Percentiles rank a stretch among this genome's conserved stretches.
Evolutionary conservation across 2,329 filamentous ascomycete species (phyloP).

Genomic region (Neofusicoccum umdonicola): DNA sequence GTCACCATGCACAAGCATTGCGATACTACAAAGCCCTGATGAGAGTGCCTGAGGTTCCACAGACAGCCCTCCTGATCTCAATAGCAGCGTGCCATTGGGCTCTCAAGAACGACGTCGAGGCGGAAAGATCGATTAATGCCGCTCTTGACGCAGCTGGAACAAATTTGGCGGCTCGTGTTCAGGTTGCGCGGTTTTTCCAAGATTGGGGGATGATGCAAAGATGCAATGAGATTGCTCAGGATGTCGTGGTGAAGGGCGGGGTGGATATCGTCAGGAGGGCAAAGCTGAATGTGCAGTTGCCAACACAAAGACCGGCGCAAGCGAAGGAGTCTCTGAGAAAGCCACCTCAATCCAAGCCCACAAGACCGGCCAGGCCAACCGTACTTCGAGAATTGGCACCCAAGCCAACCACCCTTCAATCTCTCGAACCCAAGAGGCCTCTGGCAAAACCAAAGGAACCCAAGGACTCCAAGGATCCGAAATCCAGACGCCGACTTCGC

Average conservation of each 20-base stretch:
- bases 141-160: conserved; percentile 70
- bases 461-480: conserved; percentile 2
- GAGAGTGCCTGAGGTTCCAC: conserved; percentile 44
- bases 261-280: conserved; percentile 45
- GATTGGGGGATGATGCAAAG: conserved; percentile 60
- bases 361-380: not conserved
- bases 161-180: conserved; percentile 72
- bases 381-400: conserved; percentile 1
- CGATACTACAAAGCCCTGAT: conserved; percentile 57
- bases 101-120: conserved; percentile 62
- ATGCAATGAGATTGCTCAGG: conserved; percentile 45
- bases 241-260: conserved; percentile 68
- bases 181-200: conserved; percentile 83
- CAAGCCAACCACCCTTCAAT: conserved; percentile 13
- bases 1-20: conserved; percentile 54
- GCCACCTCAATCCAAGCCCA: not conserved
- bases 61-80: conserved; percentile 37
- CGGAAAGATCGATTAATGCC: conserved; percentile 73
- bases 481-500: conserved; percentile 11
- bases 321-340: not conserved
- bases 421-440: conserved; percentile 1
- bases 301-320: not conserved
- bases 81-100: conserved; percentile 62
- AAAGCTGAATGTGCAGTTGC: conserved; percentile 26
- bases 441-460: not conserved